Base-by-base conservation (phyloP, 2,329 filamentous ascomycete genomes). In the Hypoxylon sp. region DNA sequence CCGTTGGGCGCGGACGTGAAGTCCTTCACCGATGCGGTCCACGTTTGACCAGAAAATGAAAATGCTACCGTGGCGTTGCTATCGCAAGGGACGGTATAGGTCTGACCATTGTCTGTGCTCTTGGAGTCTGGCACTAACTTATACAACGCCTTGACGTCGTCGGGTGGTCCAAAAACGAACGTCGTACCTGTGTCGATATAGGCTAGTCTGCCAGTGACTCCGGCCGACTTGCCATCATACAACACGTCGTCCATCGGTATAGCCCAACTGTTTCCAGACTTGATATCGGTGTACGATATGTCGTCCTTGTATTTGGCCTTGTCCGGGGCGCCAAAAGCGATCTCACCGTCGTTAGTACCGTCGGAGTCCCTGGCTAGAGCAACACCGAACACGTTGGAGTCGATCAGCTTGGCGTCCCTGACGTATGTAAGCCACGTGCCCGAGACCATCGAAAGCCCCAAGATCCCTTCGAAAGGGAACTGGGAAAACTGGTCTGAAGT, bases 101-200 rank as follows among this genome's bases (percentile, higher is more conserved):
- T 88, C 53, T 86, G 81, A 13, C 85, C 87, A 37, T 87, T 86
- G 11, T 81, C 82, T 17, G 81, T 79, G 5, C 80, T 81, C 24
- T 78, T 76, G 1, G 88, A 87, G 11, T 85, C 88, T 0, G 89
- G 85, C 34, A 97, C 88, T 28, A 87, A 77, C 30, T 82, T 79
- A 77, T 96, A 92, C 6, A 97, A 73, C 8, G 84, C 81, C 46
- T 84, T 81, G 1, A 92, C 91, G 71, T 93, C 89, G 2, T 79
- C 79, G 0, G 82, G 77, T 0, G 92, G 91, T 5, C 91, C 87
- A 67, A 97, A 88, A 26, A 93, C 85, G 74, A 90, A 95, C 0
- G 89, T 91, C 0, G 93, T 95, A 51, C 93, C 93, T 0, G 91
- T 93, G 76, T 97, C 93, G 69, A 97, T 89, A 74, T 93, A 92